Evolutionary conservation across 257 asterid species (phyloP).

Genomic region (Solanum rostratum): DNA sequence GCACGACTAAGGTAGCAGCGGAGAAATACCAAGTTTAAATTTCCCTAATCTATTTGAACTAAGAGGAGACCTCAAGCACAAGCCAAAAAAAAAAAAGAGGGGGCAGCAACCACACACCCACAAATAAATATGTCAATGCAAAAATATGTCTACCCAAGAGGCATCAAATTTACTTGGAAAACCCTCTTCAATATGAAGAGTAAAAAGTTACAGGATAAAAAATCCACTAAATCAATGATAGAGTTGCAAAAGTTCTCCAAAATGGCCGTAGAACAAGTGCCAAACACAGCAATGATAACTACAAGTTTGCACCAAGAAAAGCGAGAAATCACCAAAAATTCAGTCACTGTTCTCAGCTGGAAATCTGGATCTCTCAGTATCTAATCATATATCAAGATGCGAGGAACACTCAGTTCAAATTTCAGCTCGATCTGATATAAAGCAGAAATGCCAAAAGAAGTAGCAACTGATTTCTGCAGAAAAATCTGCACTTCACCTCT

Average conservation of each 20-base stretch:
- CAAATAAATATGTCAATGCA: not conserved
- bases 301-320: not conserved
- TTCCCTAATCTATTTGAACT: not conserved
- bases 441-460: not conserved
- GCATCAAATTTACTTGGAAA: not conserved
- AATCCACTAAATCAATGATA: not conserved
- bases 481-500: not conserved
- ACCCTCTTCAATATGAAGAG: not conserved
- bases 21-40: not conserved
- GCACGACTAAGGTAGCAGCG: not conserved
- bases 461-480: not conserved
- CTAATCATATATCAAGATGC: not conserved
- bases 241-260: not conserved
- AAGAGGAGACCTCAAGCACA: not conserved
- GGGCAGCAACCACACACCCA: not conserved
- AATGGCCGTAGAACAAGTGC: not conserved
- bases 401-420: not conserved
- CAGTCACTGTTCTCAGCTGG: not conserved
- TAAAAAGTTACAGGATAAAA: not conserved
- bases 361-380: not conserved
- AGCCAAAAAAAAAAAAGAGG: not conserved
- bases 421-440: not conserved
- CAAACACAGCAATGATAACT: not conserved
- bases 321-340: not conserved
- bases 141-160: not conserved